Conservation (phyloP, 176 grass and related monocot genomes). For the Oryza rufipogon region DNA sequence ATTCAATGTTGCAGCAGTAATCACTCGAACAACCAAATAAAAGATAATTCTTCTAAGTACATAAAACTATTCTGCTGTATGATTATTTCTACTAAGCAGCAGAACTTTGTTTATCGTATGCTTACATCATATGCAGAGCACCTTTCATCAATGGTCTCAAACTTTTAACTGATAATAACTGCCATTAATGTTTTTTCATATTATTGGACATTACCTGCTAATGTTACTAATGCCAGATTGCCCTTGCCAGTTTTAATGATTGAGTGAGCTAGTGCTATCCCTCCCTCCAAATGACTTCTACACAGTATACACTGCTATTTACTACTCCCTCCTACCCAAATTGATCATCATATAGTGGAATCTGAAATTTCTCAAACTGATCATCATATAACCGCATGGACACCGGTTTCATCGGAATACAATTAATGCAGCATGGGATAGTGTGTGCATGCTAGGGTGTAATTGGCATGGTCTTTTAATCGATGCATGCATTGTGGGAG, state of each 20-base stretch:
- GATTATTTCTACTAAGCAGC: not conserved
- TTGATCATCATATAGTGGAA: no score
- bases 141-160: not conserved
- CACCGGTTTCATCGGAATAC: no score
- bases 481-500: no score
- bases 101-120: not conserved
- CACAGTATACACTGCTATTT: not conserved
- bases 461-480: no score
- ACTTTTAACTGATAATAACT: not conserved
- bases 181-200: not conserved
- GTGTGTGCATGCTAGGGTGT: no score
- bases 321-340: not conserved
- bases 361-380: no score
- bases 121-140: not conserved
- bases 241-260: not conserved
- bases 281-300: not conserved
- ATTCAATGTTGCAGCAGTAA: not conserved
- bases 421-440: no score
- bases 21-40: not conserved
- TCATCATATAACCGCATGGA: no score
- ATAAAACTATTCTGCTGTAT: not conserved
- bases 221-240: conserved; percentile 5
- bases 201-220: not conserved
- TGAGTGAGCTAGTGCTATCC: not conserved
- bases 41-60: not conserved